Evolutionary conservation across 345 rosid species (phyloP).

Genomic region (Salix dunnii): DNA sequence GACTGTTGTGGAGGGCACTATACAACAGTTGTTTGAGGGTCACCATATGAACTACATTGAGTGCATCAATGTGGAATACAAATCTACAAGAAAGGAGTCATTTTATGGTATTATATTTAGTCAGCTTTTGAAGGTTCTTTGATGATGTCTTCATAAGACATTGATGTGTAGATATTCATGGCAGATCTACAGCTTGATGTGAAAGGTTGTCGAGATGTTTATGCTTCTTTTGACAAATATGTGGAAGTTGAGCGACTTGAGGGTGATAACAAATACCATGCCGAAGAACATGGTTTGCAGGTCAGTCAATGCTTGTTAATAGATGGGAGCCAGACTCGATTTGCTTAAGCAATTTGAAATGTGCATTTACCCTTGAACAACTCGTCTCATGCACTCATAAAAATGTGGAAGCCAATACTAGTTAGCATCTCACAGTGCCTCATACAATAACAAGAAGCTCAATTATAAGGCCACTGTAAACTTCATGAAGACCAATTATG

Average conservation of each 20-base stretch:
- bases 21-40: conserved; percentile 95
- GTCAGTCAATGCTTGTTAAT: conserved; percentile 34
- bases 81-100: conserved; percentile 92
- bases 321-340: not conserved
- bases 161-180: conserved; percentile 10
- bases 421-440: not conserved
- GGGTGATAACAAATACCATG: conserved; percentile 94
- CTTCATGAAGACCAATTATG: not conserved
- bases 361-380: not conserved
- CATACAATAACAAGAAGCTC: not conserved
- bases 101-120: conserved; percentile 67
- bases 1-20: conserved; percentile 96
- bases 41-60: conserved; percentile 92
- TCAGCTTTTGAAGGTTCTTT: not conserved
- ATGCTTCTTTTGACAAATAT: conserved; percentile 96
- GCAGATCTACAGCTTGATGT: conserved; percentile 98
- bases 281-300: conserved; percentile 90
- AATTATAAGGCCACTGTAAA: not conserved
- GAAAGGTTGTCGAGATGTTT: conserved; percentile 94
- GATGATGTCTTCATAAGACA: not conserved
- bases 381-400: not conserved
- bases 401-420: not conserved
- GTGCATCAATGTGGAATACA: conserved; percentile 92
- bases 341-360: not conserved
- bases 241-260: conserved; percentile 96